Evolutionary conservation across 306 rosid species (phyloP).

Genomic region (Aeschynomene evenia): DNA sequence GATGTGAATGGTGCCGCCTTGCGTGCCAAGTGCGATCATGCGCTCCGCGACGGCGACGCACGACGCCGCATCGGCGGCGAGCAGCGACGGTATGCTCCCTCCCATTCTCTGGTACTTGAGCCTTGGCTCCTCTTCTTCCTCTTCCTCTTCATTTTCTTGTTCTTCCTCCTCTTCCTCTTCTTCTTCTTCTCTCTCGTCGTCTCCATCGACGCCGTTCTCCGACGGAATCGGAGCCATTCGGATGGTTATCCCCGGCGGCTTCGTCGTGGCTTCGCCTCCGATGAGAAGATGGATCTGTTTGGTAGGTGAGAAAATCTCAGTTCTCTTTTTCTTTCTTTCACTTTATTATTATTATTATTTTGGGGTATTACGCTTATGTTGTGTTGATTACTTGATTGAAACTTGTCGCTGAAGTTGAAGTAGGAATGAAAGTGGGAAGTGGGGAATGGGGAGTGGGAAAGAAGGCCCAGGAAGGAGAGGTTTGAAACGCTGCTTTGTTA

Average conservation of each 20-base stretch:
- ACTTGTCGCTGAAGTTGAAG: not conserved
- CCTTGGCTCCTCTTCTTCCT: conserved; percentile 75
- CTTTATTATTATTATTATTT: not conserved
- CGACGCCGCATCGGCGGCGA: conserved; percentile 82
- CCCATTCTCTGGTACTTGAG: conserved; percentile 99
- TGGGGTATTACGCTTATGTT: too few relatives aligned
- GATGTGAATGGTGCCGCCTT: conserved; percentile 78
- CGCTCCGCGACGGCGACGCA: conserved; percentile 90
- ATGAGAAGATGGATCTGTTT: conserved; percentile 28
- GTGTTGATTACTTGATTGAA: not conserved
- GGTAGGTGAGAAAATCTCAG: conserved; percentile 19
- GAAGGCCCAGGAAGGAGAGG: not conserved
- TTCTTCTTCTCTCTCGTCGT: conserved; percentile 85
- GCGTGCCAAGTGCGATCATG: conserved; percentile 95
- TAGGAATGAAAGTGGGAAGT: not conserved
- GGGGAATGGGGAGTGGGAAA: not conserved
- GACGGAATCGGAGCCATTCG: conserved; percentile 84
- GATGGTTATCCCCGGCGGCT: conserved; percentile 36
- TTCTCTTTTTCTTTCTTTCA: not conserved
- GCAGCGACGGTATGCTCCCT: conserved; percentile 82
- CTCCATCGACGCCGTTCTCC: conserved; percentile 85
- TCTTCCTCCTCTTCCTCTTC: conserved; percentile 63
- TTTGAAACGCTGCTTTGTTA: not conserved
- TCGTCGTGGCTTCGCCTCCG: conserved; percentile 27
- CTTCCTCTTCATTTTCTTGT: conserved; percentile 45